Conservation (phyloP, 2,329 filamentous ascomycete genomes). For the Ambrosiella beaveri region DNA sequence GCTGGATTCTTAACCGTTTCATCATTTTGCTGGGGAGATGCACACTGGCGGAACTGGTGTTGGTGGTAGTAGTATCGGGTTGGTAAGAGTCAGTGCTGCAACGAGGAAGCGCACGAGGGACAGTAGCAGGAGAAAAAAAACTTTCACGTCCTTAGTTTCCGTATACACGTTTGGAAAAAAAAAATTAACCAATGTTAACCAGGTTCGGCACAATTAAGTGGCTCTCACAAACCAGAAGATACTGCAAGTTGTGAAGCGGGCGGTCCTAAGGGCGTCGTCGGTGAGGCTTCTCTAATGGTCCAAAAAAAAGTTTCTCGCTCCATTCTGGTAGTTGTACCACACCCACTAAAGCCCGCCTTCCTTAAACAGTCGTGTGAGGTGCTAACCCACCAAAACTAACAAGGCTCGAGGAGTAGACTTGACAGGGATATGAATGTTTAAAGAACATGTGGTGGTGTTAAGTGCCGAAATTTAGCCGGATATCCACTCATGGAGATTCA, state of each 20-base stretch:
- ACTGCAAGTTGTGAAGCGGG: not conserved
- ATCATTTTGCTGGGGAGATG: constrained; percentile 10
- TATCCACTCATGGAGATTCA: not conserved
- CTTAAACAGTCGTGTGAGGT: constrained; percentile 4
- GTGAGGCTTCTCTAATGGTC: constrained; percentile 4
- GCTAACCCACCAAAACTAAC: constrained; percentile 7
- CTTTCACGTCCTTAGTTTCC: not conserved
- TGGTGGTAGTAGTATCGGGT: not conserved
- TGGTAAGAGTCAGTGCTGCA: not conserved
- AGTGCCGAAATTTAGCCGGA: constrained; percentile 5
- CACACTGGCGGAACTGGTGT: not conserved
- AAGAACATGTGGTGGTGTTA: not conserved
- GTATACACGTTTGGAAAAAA: not conserved
- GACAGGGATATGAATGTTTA: not conserved
- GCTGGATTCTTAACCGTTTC: constrained; percentile 14
- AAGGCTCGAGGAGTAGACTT: not conserved
- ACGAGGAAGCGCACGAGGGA: not conserved
- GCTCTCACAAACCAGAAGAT: not conserved
- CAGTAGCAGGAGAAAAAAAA: not conserved
- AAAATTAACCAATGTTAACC: not conserved
- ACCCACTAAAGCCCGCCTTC: not conserved
- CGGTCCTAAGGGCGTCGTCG: constrained; percentile 1
- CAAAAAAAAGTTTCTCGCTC: constrained; percentile 9
- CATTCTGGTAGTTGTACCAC: constrained; percentile 2
- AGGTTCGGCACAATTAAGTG: not conserved